Evolutionary conservation across 352 stramenopile species (phyloP), one percentile per base, ranked within the genome.

Genomic region (Phytophthora tubulina): DNA sequence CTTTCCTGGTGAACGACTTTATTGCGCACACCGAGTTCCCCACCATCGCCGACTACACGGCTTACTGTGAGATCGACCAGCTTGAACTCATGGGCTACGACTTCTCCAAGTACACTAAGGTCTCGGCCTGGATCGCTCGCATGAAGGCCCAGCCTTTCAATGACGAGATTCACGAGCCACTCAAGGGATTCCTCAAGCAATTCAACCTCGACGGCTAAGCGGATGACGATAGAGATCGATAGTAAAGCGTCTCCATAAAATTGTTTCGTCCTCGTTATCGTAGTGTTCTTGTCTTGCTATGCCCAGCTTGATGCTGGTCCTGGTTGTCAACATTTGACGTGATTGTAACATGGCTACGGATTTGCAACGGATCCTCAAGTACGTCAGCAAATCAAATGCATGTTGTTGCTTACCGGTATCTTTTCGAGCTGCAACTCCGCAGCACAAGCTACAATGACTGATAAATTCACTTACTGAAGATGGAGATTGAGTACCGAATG

Each of bases 21-120:
- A 71, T 90, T 38, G 85, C 82, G 0, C 63, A 79, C 31, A 83
- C 81, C 31, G 64, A 85, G 49, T 63, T 66, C n/a, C 81, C 82
- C n/a, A 93, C 85, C 10, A 69, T 93, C 48, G 85, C 83, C 3
- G 85, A 93, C 59, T 82, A 76, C 38, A 72, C 76, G 4, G 64
- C 71, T 13, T 91, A 92, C 76, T 89, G 79, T 38, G 82, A 92
- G 69, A 81, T 84, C 45, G 85, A 89, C 69, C 85, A 91, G 69
- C 68, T 91, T 4, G 78, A 90, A 60, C 44, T 80, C n/a, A 84
- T 89, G 58, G 75, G 72, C 7, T 82, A 81, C 59, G 69, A 89
- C 53, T 82, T 90, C 30, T 66, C 59, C 62, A 85, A 85, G 63
- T 91, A 82, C 69, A 73, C 72, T 0, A 86, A 82, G 62, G 79